Evolutionary conservation across 441 rosid genomes (phyloP).

Genomic region (Biscutella laevigata): DNA sequence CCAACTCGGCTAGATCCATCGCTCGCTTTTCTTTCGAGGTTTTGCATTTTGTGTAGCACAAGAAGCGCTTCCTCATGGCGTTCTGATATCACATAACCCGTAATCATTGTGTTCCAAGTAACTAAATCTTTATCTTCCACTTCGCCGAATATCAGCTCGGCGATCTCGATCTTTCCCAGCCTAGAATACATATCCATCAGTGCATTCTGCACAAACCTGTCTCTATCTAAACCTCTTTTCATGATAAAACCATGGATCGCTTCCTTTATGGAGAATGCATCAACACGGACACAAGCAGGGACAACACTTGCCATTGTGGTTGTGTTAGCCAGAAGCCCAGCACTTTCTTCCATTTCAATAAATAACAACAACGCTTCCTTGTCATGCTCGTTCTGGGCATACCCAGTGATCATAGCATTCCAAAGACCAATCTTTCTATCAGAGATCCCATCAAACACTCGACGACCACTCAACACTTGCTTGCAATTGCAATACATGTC

Average conservation of each 20-base stretch:
- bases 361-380: conserved; percentile 57
- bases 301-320: conserved; percentile 72
- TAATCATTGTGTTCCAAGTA: conserved; percentile 82
- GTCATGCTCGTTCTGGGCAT: conserved; percentile 64
- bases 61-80: conserved; percentile 47
- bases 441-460: conserved; percentile 43
- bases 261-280: conserved; percentile 48
- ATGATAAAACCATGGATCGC: conserved; percentile 62
- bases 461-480: conserved; percentile 46
- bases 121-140: conserved; percentile 63
- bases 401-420: conserved; percentile 92
- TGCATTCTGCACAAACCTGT: conserved; percentile 73
- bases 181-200: conserved; percentile 77
- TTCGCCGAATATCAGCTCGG: conserved; percentile 45
- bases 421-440: conserved; percentile 51
- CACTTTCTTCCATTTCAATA: conserved; percentile 53
- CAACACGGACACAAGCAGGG: conserved; percentile 58
- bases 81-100: conserved; percentile 54
- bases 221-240: conserved; percentile 52
- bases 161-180: conserved; percentile 47
- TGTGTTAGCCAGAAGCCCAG: conserved; percentile 56
- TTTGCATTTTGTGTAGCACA: conserved; percentile 58
- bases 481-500: conserved; percentile 88
- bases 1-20: conserved; percentile 18
- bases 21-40: conserved; percentile 17